Evolutionary conservation across 2,329 filamentous ascomycete species (phyloP).

Genomic region (Pyrenochaeta sp.): DNA sequence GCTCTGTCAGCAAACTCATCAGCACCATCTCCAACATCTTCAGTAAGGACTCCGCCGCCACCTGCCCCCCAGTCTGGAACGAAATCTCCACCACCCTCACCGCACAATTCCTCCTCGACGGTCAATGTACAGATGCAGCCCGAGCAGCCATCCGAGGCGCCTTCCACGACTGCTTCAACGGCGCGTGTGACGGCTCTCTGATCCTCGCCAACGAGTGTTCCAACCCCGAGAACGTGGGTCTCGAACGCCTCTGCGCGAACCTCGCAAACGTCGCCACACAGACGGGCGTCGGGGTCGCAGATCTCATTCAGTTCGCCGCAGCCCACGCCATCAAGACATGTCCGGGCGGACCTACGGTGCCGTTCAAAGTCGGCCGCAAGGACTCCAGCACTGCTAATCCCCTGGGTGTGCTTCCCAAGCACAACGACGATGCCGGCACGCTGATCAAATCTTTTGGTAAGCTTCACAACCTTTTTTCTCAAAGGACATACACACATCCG

Average conservation of each 20-base stretch:
- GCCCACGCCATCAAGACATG: constrained; percentile 48
- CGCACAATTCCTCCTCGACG: constrained; percentile 40
- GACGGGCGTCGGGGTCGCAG: constrained; percentile 47
- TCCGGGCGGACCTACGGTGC: constrained; percentile 42
- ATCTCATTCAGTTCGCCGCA: constrained; percentile 48
- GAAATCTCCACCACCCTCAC: constrained; percentile 44
- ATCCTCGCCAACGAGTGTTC: constrained; percentile 47
- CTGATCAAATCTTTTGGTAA: constrained; percentile 42
- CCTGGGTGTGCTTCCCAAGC: constrained; percentile 32
- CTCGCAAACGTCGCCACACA: constrained; percentile 50
- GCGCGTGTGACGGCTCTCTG: constrained; percentile 46
- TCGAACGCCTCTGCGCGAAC: constrained; percentile 52
- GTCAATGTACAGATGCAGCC: constrained; percentile 46
- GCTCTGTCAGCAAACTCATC: constrained; percentile 18
- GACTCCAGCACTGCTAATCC: constrained; percentile 35
- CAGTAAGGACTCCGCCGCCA: constrained; percentile 7
- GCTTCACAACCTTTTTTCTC: no score
- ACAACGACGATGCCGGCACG: constrained; percentile 16
- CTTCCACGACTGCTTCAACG: constrained; percentile 49
- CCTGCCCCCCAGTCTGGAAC: constrained; percentile 42
- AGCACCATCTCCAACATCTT: constrained; percentile 11
- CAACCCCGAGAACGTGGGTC: constrained; percentile 51
- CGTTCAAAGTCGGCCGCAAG: constrained; percentile 43
- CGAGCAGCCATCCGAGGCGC: constrained; percentile 43
- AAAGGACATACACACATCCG: no score